Evolutionary conservation across 2,329 filamentous ascomycete species (phyloP), one percentile per base, ranked within the genome.

Genomic region (Aspergillus spinulosporus): DNA sequence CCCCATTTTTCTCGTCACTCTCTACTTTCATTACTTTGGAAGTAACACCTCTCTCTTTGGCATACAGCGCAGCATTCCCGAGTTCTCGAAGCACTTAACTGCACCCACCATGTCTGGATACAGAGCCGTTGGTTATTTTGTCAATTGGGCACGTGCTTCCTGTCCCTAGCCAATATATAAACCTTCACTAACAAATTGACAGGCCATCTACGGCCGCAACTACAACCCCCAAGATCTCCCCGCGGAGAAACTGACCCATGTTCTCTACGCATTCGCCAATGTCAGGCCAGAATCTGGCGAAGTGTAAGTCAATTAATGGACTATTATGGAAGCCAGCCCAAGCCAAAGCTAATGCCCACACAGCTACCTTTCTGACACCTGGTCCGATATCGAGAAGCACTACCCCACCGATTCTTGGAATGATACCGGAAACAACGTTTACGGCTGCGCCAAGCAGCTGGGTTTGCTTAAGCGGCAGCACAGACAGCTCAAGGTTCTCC

Each of bases 261-360:
- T 96, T 5, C 83, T 96, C n/a, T 96, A 96, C 65, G 82, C 92
- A 7, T 97, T 97, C 75, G 92, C 90, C 67, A 94, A 96, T 71
- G 85, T 96, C 56, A 83, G 85, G 1, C 83, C 86, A 2, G 89
- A 92, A 3, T 84, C 82, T 40, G 92, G 92, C 51, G 89, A 94
- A 76, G 90, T 93, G 77, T 88, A 79, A 61, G 68, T 61, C 12
- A 12, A 2, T 15, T 31, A 42, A 39, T 53, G 49, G 36, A 43
- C 12, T 15, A 2, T 48, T 9, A 4, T 14, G 37, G 26, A 47
- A 21, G 21, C 21, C 21, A 21, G 21, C 21, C 21, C 21, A 21
- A 21, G 21, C 21, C 21, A 21, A 21, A 21, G 21, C 21, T 21
- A 21, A 21, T 21, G 21, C 21, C 21, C 21, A 21, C 12, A 26